Conservation (phyloP, 148 eudicot genomes). For the Fagopyrum homotropicum region DNA sequence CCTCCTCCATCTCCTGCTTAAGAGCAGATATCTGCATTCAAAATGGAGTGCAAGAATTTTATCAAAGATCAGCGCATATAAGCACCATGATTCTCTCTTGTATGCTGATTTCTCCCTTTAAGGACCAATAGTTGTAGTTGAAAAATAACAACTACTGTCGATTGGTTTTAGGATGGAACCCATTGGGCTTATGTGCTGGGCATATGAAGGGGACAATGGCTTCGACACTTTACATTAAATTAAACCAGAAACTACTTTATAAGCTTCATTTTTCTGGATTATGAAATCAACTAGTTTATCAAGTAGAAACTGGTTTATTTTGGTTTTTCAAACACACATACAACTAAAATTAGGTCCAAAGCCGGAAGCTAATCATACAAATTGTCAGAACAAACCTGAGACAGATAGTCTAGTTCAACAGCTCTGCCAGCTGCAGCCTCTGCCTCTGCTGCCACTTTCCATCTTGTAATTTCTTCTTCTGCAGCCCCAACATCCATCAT, state of each 20-base stretch:
- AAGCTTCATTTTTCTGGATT: no score
- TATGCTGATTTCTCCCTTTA: no score
- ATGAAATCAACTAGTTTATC: no score
- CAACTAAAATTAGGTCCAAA: neutral
- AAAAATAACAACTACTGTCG: no score
- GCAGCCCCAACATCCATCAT: conserved; percentile 90
- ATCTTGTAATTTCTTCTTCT: conserved; percentile 92
- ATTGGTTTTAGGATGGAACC: no score
- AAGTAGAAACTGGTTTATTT: no score
- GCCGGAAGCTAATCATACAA: neutral
- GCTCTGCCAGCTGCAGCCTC: conserved; percentile 97
- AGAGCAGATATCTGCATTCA: conserved; percentile 51
- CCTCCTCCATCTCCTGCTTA: conserved; percentile 72
- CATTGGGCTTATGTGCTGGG: no score
- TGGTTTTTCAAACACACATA: no score
- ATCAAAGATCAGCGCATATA: no score
- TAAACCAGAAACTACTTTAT: neutral
- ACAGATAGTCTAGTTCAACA: conserved; percentile 73
- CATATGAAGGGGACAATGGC: neutral
- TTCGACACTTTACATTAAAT: no score
- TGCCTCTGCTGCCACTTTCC: conserved; percentile 95
- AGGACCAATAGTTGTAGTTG: no score
- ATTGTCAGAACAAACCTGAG: conserved; percentile 45
- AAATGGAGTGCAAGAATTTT: no score
- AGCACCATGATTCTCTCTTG: neutral